These are phyloP conservation scores for Globisporangium heterothallicum DNA, from an alignment of 352 stramenopile genomes.

Conservation along the genomic window DNA sequence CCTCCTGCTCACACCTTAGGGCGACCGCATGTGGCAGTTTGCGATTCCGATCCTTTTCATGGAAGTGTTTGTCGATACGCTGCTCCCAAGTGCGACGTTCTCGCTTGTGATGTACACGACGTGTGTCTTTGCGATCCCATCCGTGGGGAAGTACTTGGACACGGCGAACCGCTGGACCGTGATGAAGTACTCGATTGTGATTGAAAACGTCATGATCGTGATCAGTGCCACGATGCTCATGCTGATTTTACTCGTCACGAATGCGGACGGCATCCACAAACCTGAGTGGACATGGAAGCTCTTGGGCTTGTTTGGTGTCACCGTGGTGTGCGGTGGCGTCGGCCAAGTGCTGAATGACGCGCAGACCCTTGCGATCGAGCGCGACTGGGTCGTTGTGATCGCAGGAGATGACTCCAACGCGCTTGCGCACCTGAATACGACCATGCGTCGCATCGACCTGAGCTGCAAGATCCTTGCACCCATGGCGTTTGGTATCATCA, in stretches of 20 bases:
- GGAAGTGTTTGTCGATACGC: conserved; percentile 78
- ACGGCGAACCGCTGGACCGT: conserved; percentile 56
- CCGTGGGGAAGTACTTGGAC: conserved; percentile 59
- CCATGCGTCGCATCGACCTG: conserved; percentile 78
- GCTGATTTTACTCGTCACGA: conserved; percentile 56
- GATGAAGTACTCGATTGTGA: conserved; percentile 66
- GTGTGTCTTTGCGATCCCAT: conserved; percentile 66
- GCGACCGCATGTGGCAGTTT: conserved; percentile 80
- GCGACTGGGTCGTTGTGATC: conserved; percentile 87
- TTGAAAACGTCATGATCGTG: conserved; percentile 78
- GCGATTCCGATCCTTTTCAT: conserved; percentile 80
- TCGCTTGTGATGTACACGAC: conserved; percentile 69
- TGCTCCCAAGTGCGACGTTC: conserved; percentile 72
- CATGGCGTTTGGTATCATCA: conserved; percentile 72
- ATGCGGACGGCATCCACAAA: conserved; percentile 50
- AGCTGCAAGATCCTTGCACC: conserved; percentile 73
- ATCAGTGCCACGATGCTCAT: conserved; percentile 56
- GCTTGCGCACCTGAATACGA: conserved; percentile 71
- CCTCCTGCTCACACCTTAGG: conserved; percentile 18
- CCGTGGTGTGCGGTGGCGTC: conserved; percentile 56
- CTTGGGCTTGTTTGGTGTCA: conserved; percentile 37
- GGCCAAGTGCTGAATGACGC: conserved; percentile 74
- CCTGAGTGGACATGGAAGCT: conserved; percentile 48
- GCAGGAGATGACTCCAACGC: conserved; percentile 31
- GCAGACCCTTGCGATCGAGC: conserved; percentile 73